Percentiles rank a stretch among this genome's conserved stretches.
These are phyloP conservation scores for Cephalotrichum gorgonifer DNA, from an alignment of 2,329 filamentous ascomycete genomes.

Conservation along the genomic window DNA sequence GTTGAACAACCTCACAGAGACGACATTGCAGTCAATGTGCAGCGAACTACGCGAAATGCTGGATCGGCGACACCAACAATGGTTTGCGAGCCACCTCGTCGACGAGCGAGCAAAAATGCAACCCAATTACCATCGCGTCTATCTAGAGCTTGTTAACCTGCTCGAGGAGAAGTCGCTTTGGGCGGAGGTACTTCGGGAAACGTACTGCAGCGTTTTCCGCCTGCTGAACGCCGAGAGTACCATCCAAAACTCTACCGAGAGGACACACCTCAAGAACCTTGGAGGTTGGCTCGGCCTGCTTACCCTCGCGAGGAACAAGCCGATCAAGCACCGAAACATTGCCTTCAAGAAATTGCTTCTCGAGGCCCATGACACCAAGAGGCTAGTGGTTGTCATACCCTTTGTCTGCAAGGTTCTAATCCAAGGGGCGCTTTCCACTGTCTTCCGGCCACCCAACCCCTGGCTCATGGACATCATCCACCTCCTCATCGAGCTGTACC, in stretches of 20 bases:
- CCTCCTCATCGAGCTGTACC: conserved; percentile 85
- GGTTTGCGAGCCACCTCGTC: conserved; percentile 93
- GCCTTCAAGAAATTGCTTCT: conserved; percentile 93
- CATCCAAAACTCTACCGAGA: conserved; percentile 72
- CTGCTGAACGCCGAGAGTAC: conserved; percentile 87
- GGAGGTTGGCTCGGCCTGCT: conserved; percentile 88
- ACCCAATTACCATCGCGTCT: conserved; percentile 90
- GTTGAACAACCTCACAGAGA: conserved; percentile 89
- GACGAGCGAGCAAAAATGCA: conserved; percentile 96
- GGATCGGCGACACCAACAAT: conserved; percentile 76
- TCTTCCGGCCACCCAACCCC: conserved; percentile 91
- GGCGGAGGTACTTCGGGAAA: conserved; percentile 86
- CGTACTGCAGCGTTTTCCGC: conserved; percentile 74
- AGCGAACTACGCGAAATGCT: conserved; percentile 70
- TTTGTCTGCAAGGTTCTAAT: conserved; percentile 95
- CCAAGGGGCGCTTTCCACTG: conserved; percentile 72
- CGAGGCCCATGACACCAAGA: conserved; percentile 86
- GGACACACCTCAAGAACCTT: conserved; percentile 84
- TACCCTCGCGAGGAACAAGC: conserved; percentile 86
- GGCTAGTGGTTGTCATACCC: conserved; percentile 84
- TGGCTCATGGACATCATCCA: conserved; percentile 97
- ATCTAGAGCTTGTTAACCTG: conserved; percentile 77
- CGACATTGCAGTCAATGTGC: conserved; percentile 77
- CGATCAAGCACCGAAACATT: conserved; percentile 92
- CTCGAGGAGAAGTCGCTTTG: conserved; percentile 73